Evolutionary conservation across 2,329 filamentous ascomycete species (phyloP).

Genomic region (Shiraia sp.): DNA sequence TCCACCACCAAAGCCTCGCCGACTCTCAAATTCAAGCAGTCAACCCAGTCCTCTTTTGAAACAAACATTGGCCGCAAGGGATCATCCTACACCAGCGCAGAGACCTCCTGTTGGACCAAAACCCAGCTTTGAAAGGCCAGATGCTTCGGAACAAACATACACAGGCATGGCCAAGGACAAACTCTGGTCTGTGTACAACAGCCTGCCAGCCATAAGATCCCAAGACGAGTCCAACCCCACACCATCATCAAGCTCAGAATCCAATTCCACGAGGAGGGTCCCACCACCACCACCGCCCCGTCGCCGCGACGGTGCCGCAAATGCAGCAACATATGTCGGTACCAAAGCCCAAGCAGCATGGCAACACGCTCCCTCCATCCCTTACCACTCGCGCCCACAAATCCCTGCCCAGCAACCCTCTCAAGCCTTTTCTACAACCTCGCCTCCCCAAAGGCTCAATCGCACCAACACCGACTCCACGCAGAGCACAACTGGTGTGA

Average conservation of each 20-base stretch:
- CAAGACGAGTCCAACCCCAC: constrained; percentile 17
- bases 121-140: constrained; percentile 24
- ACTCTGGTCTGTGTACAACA: constrained; percentile 46
- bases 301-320: constrained; percentile 41
- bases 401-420: constrained; percentile 16
- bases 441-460: constrained; percentile 23
- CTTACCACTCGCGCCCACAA: constrained; percentile 30
- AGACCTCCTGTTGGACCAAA: constrained; percentile 34
- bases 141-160: constrained; percentile 36
- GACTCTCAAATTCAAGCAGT: constrained; percentile 27
- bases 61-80: constrained; percentile 16
- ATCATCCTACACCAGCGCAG: constrained; percentile 38
- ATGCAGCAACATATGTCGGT: constrained; percentile 44
- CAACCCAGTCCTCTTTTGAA: constrained; percentile 35
- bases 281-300: constrained; percentile 44
- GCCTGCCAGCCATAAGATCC: constrained; percentile 40
- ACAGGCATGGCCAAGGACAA: constrained; percentile 45
- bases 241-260: constrained; percentile 12
- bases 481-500: constrained; percentile 19
- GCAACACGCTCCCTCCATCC: constrained; percentile 38
- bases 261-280: constrained; percentile 15
- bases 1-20: constrained; percentile 39
- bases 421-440: constrained; percentile 33
- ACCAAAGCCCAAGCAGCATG: constrained; percentile 42
- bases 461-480: constrained; percentile 33